Evolutionary conservation across 176 grass and related monocot species (phyloP), one percentile per base, ranked within the genome.

Genomic region (Bromus sterilis): DNA sequence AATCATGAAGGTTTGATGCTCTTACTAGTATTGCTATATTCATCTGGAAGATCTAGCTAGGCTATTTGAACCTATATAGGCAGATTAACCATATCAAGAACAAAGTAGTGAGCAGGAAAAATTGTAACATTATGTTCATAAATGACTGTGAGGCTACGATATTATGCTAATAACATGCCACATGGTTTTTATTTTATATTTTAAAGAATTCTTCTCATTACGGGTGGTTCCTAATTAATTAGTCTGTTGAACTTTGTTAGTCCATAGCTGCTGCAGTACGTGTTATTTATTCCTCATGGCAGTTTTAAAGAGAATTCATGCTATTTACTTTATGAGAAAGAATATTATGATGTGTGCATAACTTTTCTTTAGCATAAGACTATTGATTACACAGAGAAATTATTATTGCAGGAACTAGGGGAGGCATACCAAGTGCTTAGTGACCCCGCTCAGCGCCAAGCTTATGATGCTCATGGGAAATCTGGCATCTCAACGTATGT

Each of bases 351-450:
- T 82, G 21, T 58, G 77, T 57, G 56, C 18, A 37, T 43, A 86
- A n/a, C 69, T 72, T 81, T 81, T 69, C 57, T 58, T 64, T 30
- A 77, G 9, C 56, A 64, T 71, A 82, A 49, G 9, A 32, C 24
- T 71, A 10, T 63, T 63, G 12, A 56, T 31, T 67, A 58, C 79
- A 78, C n/a, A 57, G 7, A 40, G 35, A 44, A 75, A 21, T 75
- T 82, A 14, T 21, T 74, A 42, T 64, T 83, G 74, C 96, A 99
- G 96, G 93, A 85, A 83, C 86, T 95, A 66, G 96, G 93, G 51
- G 96, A 95, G 83, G 96, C 96, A 80, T 99, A 99, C 69, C 96
- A 99, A 90, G 93, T 99, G 31, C 85, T 95, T 55, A 99, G 96
- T 93, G 93, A 99, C 78, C 80, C 87, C 20, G 64, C 86, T 40